Percentiles rank a stretch among this genome's conserved stretches.
phyloP scores from a whole-genome alignment of 2,329 filamentous ascomycete species.

The Gliomastix tumulicola region DNA sequence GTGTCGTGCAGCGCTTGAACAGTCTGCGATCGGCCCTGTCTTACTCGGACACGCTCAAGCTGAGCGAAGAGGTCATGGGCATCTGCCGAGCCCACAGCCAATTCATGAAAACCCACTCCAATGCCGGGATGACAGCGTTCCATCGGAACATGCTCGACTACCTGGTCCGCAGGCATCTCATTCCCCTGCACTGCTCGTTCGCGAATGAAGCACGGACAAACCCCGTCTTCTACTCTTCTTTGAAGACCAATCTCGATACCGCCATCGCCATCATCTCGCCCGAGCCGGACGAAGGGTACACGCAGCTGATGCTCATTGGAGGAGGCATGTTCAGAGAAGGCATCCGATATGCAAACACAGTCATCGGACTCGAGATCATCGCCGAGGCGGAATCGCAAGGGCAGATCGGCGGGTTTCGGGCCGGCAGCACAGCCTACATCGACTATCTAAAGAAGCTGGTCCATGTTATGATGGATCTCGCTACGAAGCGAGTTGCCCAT shows the following conservation, averaged over 20 bases:
- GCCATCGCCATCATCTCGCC: constrained; percentile 26
- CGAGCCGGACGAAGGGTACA: constrained; percentile 25
- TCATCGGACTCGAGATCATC: constrained; percentile 29
- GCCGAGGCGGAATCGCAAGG: constrained; percentile 17
- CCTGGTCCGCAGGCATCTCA: constrained; percentile 44
- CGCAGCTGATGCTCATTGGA: constrained; percentile 23
- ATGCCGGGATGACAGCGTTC: constrained; percentile 17
- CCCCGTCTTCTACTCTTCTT: constrained; percentile 41
- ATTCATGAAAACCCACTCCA: constrained; percentile 10
- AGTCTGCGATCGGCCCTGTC: constrained; percentile 20
- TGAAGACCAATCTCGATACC: constrained; percentile 37
- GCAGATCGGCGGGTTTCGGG: no score
- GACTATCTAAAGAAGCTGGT: constrained; percentile 22
- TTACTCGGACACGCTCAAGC: constrained; percentile 23
- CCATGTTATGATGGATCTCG: constrained; percentile 15
- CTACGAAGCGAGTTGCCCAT: constrained; percentile 21
- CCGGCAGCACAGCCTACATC: no score
- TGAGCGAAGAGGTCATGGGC: constrained; percentile 22
- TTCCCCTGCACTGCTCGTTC: constrained; percentile 46
- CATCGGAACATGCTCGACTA: constrained; percentile 43
- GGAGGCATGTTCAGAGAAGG: constrained; percentile 34
- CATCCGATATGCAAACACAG: constrained; percentile 20
- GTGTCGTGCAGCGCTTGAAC: constrained; percentile 24
- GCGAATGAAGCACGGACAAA: constrained; percentile 30
- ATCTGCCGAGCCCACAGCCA: constrained; percentile 12